Evolutionary conservation across 345 rosid genomes (phyloP), one percentile per base, ranked within the genome.

Genomic region (Brassica rapa): DNA sequence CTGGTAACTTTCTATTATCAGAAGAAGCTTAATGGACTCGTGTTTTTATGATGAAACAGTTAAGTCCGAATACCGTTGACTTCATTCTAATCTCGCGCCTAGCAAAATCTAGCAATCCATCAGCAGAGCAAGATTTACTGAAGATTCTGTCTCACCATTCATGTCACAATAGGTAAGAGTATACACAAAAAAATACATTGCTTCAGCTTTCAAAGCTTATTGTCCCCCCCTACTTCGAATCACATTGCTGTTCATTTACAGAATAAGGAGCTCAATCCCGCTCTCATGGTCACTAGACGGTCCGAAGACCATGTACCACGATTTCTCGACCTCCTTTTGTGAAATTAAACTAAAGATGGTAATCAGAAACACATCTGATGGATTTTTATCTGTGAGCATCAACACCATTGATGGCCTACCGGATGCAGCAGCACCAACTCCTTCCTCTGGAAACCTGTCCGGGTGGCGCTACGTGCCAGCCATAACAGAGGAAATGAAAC

Each of bases 241-340:
- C 43, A 2, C 19, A 9, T 66, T 69, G 39, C 1, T 61, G 69
- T 21, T 73, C 79, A 68, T 51, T 77, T 57, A 10, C 84, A 94
- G 97, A 75, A 87, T 86, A 75, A 78, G 83, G 24, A 87, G 88
- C 84, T 70, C 82, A 57, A 86, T 86, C 74, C 92, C 90, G 6
- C 84, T 95, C 82, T 86, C 97, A 4, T 93, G 98, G 98, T 74
- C 84, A 27, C 63, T 93, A 11, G 90, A 85, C n/a, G 93, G 96
- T 51, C 97, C 96, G 27, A 81, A 70, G 30, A 83, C 80, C 68
- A 80, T 84, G 43, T 73, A 77, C 75, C 97, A 95, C 70, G 69
- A 95, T 86, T 95, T 95, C 27, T 81, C 84, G 15, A 62, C 82
- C 66, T 86, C 90, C 32, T 85, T 86, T 27, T 89, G 92, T 39